Base-by-base conservation (phyloP, 192 early-diverging fungal species). In the Entomortierella parvispora region DNA sequence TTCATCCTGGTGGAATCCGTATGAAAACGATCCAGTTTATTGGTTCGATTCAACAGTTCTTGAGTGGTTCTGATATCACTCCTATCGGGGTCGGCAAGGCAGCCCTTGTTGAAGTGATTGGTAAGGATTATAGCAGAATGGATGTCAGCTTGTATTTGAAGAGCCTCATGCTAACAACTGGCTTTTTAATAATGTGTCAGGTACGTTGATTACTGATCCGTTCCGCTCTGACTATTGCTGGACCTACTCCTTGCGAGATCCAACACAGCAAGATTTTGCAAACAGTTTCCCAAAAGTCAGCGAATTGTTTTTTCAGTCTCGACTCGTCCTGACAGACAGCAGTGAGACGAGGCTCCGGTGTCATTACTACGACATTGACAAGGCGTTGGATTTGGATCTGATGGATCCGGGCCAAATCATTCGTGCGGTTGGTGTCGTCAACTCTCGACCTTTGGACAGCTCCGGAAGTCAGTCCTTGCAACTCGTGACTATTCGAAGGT, bases 101-200 rank as follows among this genome's bases (percentile, higher is more conserved):
- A n/a, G 70, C 62, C 17, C 43, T 74, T 0, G 56, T 74, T 32
- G 70, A 74, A 28, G 28, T 74, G 1, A 31, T 74, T 40, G 70
- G 70, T 74, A 53, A 43, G 52, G 22, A 40, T 58, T 18, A 45
- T 54, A 44, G 22, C 3, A 17, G 59, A 2, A 4, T 31, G 4
- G 17, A 61, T 42, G 43, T 1, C 7, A 29, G 10, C 4, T 14
- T 32, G 44, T 18, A 9, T 47, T 7, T 47, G 4, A 44, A 26
- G 22, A 40, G 29, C 2, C 18, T 5, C 10, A 2, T 15, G 3
- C 14, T n/a, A 8, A 14, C 8, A 26, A 32, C 23, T 59, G 7
- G 37, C 12, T n/a, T 31, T 2, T 50, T 3, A 15, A 42, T 0
- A 43, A 12, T 4, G 20, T 12, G 2, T 17, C 28, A 74, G 70